phyloP scores from a whole-genome alignment of 176 grass and related monocot genomes.

The Carex littledalei region DNA sequence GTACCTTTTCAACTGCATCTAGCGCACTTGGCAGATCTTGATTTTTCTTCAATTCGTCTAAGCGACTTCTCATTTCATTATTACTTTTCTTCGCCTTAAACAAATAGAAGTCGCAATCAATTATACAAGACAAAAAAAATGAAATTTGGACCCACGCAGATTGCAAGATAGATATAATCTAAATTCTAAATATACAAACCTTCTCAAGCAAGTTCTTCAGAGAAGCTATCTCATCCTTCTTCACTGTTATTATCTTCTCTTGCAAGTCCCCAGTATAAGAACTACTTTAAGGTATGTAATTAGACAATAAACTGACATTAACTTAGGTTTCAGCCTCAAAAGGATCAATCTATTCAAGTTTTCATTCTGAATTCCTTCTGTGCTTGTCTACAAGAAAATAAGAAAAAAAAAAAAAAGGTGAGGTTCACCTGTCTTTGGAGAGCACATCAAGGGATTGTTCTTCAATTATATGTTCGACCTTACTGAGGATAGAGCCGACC shows the following conservation, averaged over 20 bases:
- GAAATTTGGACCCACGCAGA: neutral
- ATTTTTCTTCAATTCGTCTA: slow-evolving; percentile 16
- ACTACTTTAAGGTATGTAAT: neutral
- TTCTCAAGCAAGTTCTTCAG: slow-evolving; percentile 12
- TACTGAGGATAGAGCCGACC: neutral
- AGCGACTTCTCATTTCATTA: slow-evolving; percentile 6
- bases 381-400: neutral
- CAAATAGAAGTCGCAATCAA: neutral
- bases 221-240: slow-evolving; percentile 19
- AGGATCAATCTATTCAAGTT: neutral
- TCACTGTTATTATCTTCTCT: slow-evolving; percentile 17
- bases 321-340: neutral
- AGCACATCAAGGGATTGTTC: slow-evolving; percentile 20
- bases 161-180: neutral
- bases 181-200: neutral
- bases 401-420: neutral
- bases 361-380: neutral
- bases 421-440: slow-evolving; percentile 14
- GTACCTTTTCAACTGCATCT: slow-evolving; percentile 27
- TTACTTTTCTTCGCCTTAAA: slow-evolving; percentile 23
- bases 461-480: slow-evolving; percentile 15
- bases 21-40: slow-evolving; percentile 2
- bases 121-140: neutral
- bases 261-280: slow-evolving; percentile 11
- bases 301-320: neutral